Percentiles rank a stretch among this genome's conserved stretches.
These are phyloP conservation scores for Fusarium sp. DNA, from an alignment of 2,329 filamentous ascomycete genomes.

Conservation along the genomic window DNA sequence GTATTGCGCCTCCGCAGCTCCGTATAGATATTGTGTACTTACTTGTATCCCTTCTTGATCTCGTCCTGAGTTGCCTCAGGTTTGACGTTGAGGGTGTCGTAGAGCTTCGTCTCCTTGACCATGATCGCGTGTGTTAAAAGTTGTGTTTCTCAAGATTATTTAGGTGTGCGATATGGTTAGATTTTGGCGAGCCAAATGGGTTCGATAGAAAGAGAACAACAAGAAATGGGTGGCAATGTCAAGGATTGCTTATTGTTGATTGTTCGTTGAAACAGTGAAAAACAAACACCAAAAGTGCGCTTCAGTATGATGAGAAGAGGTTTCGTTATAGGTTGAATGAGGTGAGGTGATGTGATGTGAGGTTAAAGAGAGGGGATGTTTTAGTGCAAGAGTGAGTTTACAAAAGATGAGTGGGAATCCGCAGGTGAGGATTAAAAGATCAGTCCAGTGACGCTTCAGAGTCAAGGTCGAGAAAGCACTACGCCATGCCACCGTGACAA, in stretches of 20 bases:
- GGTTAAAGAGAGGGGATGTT: slow-evolving; percentile 18
- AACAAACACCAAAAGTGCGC: slow-evolving; percentile 14
- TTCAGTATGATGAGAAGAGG: slow-evolving; percentile 1
- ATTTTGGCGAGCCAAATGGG: neutral
- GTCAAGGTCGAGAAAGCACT: slow-evolving; percentile 19
- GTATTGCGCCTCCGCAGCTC: neutral
- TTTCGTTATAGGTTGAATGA: slow-evolving; percentile 3
- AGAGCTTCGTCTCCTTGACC: slow-evolving; percentile 96
- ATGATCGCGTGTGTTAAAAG: slow-evolving; percentile 61
- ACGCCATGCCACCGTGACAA: slow-evolving; percentile 30
- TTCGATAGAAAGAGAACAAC: slow-evolving; percentile 16
- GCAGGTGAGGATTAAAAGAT: slow-evolving; percentile 26
- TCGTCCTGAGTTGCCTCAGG: slow-evolving; percentile 88
- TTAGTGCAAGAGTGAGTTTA: slow-evolving; percentile 35
- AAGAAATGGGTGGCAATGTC: slow-evolving; percentile 2
- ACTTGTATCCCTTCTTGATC: slow-evolving; percentile 96
- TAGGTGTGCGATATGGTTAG: slow-evolving; percentile 7
- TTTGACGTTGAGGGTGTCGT: slow-evolving; percentile 84
- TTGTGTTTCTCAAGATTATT: slow-evolving; percentile 1
- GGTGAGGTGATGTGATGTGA: slow-evolving; percentile 7
- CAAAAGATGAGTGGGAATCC: slow-evolving; percentile 39
- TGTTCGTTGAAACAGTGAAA: slow-evolving; percentile 7
- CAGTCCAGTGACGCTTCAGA: slow-evolving; percentile 38
- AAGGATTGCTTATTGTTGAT: slow-evolving; percentile 16
- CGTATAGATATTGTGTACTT: slow-evolving; percentile 49